Conservation (phyloP, 495 filamentous ascomycete genomes). For the Bacidia gigantensis region DNA sequence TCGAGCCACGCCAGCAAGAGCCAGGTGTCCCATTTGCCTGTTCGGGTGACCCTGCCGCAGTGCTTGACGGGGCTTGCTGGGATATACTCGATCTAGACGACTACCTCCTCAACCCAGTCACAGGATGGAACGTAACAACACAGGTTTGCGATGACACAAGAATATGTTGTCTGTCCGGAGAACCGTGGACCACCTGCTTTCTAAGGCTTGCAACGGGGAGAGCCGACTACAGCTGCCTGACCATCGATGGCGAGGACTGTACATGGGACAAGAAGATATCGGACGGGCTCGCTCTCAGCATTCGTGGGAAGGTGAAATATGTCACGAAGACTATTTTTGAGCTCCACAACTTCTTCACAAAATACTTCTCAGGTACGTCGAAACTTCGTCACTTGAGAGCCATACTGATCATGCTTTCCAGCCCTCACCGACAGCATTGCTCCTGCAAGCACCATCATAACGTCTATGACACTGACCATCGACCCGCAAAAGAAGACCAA, state of each 20-base stretch:
- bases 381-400: background rate
- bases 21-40: background rate
- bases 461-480: background rate
- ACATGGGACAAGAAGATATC: background rate
- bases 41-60: background rate
- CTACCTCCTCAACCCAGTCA: background rate
- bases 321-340: slow-evolving; percentile 8
- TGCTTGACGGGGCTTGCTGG: background rate
- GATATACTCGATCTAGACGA: background rate
- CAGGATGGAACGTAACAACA: background rate
- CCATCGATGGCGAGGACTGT: background rate
- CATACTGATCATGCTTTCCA: no score
- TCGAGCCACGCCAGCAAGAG: background rate
- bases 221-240: background rate
- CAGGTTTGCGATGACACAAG: background rate
- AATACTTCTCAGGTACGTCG: slow-evolving; percentile 5
- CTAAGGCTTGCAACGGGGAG: background rate
- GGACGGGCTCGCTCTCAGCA: slow-evolving; percentile 1
- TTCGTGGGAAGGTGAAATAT: slow-evolving; percentile 3
- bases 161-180: background rate
- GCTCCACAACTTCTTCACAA: slow-evolving; percentile 2
- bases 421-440: background rate
- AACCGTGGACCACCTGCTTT: slow-evolving; percentile 4
- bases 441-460: background rate
- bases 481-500: background rate